These are phyloP conservation scores for Aeschynomene evenia DNA, from an alignment of 306 rosid genomes.

Conservation along the genomic window DNA sequence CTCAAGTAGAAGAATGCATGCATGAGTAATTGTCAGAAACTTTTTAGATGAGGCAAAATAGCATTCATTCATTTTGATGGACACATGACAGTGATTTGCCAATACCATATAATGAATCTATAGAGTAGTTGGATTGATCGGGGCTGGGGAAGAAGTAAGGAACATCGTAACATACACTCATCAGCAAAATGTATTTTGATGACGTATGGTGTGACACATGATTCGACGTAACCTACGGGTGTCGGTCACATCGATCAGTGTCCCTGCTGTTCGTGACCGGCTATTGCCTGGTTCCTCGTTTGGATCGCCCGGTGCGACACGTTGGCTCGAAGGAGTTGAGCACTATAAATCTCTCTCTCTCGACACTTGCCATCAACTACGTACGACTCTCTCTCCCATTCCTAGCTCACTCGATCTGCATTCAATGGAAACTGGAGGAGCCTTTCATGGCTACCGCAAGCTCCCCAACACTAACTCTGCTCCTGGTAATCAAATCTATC, in stretches of 20 bases:
- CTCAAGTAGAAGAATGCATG: too few relatives aligned
- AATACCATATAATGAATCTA: too few relatives aligned
- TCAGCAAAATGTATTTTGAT: background rate
- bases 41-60: too few relatives aligned
- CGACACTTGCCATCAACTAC: conserved; percentile 45
- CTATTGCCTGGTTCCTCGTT: conserved; percentile 40
- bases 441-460: conserved; percentile 76
- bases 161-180: too few relatives aligned
- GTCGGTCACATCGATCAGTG: background rate
- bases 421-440: conserved; percentile 56
- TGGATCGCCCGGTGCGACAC: conserved; percentile 44
- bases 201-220: background rate
- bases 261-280: conserved; percentile 30
- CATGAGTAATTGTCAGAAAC: too few relatives aligned
- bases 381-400: background rate
- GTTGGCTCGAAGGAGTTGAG: background rate
- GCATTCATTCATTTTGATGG: too few relatives aligned
- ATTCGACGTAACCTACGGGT: background rate
- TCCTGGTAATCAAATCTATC: too few relatives aligned
- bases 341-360: conserved; percentile 52
- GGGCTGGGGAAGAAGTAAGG: background rate
- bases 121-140: too few relatives aligned
- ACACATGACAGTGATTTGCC: too few relatives aligned
- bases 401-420: background rate
- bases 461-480: conserved; percentile 46